Base-by-base conservation (phyloP, 1,139 yeast species). In the Candida tetrigidarum region DNA sequence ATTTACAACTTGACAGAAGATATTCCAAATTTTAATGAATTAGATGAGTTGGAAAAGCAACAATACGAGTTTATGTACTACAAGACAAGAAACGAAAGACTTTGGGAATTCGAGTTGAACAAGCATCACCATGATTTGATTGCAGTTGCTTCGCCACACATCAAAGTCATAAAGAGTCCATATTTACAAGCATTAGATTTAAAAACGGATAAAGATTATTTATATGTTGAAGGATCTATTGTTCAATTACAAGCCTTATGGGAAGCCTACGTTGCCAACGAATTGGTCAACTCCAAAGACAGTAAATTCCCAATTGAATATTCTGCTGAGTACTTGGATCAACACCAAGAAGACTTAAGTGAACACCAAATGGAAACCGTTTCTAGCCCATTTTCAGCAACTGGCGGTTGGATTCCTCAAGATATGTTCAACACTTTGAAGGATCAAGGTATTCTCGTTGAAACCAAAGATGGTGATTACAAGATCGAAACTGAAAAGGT, bases 331-430 rank as follows among this genome's bases (percentile, higher is more conserved):
- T 82, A 79, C 51, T 62, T 81, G 45, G 80, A 80, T 47, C 66
- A 72, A 41, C 86, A 85, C 59, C 81, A 81, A 46, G 60, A 69
- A 23, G 80, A 78, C 25, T 75, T 89, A 56, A 83, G 80, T 50
- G 79, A 74, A 37, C 86, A 89, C 69, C 93, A 88, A 63, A 69
- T 79, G 53, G 83, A 80, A 53, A 68, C 87, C 41, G 77, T 85
- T 30, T 74, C 83, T 6, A 79, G 83, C 45, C 97, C 97, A 39
- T 91, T 91, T 64, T 84, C 89, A 29, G 95, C 95, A 41, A 88
- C 97, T 30, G 87, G 89, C 47, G 97, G 97, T 5, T 92, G 97
- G 97, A 79, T 93, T 47, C 97, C 98, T 20, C 96, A 89, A 62
- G 96, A 90, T 59, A 81, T 90, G 86, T 91, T 92, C 60, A 85